phyloP scores from a whole-genome alignment of 208 protist species.

The Trypanosoma vivax region DNA sequence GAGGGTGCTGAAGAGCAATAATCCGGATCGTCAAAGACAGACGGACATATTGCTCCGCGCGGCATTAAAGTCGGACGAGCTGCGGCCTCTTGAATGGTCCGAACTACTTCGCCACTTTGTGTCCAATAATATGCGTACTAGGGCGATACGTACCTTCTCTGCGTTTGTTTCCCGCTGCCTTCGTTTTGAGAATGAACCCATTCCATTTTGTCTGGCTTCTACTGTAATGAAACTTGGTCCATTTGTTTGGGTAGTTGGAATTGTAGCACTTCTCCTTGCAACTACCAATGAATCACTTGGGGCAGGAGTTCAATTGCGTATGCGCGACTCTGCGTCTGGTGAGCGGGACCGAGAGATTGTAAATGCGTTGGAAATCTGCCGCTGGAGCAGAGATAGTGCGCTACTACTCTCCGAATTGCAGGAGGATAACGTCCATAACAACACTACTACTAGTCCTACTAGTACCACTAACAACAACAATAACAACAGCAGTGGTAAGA shows the following conservation, averaged over 20 bases:
- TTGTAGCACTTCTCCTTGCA: slow-evolving; percentile 48
- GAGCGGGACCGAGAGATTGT: slow-evolving; percentile 29
- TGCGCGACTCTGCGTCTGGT: slow-evolving; percentile 29
- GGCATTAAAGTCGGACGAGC: slow-evolving; percentile 7
- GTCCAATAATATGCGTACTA: slow-evolving; percentile 4
- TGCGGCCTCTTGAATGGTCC: slow-evolving; percentile 10
- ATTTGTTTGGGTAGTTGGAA: slow-evolving; percentile 62
- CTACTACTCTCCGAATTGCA: slow-evolving; percentile 35
- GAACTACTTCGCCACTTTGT: slow-evolving; percentile 19
- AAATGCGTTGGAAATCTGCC: slow-evolving; percentile 43
- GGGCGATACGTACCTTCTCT: slow-evolving; percentile 18
- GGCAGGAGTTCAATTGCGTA: slow-evolving; percentile 23
- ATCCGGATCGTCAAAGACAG: slow-evolving; percentile 10
- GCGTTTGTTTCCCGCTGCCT: slow-evolving; percentile 18
- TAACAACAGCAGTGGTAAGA: slow-evolving; percentile 3
- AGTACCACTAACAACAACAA: slow-evolving; percentile 3
- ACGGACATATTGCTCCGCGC: slow-evolving; percentile 14
- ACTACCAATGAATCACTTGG: slow-evolving; percentile 23
- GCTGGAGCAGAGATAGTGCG: slow-evolving; percentile 52
- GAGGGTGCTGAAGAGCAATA: slow-evolving; percentile 8
- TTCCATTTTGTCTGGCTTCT: slow-evolving; percentile 42
- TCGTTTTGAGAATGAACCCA: slow-evolving; percentile 12
- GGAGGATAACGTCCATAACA: slow-evolving; percentile 1
- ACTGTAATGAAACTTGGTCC: slow-evolving; percentile 59
- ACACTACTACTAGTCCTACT: slow-evolving; percentile 2